A percentile compares a stretch with the other conserved stretches of the same genome.
Conservation (phyloP, 192 early-diverging fungal species). For the Backusella sp. region DNA sequence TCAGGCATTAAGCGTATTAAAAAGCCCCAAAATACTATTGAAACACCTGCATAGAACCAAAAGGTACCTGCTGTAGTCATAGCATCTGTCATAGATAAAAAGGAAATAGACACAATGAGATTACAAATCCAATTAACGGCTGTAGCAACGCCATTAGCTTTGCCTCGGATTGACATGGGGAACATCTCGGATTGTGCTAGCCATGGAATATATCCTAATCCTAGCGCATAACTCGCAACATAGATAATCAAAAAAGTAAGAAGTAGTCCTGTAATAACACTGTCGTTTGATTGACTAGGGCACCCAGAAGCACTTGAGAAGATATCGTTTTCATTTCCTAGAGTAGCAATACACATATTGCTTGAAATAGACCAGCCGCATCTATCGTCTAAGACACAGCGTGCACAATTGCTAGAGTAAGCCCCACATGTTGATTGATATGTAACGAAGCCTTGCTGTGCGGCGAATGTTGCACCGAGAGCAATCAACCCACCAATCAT, state of each 20-base stretch:
- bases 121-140: constrained; percentile 55
- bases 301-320: constrained; percentile 24
- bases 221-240: constrained; percentile 48
- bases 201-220: constrained; percentile 55
- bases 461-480: constrained; percentile 46
- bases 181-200: constrained; percentile 54
- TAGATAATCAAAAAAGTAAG: constrained; percentile 25
- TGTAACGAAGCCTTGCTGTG: constrained; percentile 43
- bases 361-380: constrained; percentile 37
- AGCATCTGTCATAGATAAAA: constrained; percentile 49
- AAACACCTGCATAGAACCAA: constrained; percentile 48
- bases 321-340: constrained; percentile 15
- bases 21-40: constrained; percentile 45
- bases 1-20: constrained; percentile 48
- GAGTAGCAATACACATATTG: constrained; percentile 1
- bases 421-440: constrained; percentile 40
- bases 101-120: constrained; percentile 45
- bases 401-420: constrained; percentile 45
- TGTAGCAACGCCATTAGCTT: constrained; percentile 52
- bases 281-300: constrained; percentile 20
- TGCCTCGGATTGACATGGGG: constrained; percentile 46
- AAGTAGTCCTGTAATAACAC: constrained; percentile 22
- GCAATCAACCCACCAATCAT: constrained; percentile 46
- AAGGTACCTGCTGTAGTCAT: constrained; percentile 52
- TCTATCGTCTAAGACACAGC: constrained; percentile 46